phyloP scores from a whole-genome alignment of 2,329 filamentous ascomycete genomes.

The Ceratocystis cacaofunesta region DNA sequence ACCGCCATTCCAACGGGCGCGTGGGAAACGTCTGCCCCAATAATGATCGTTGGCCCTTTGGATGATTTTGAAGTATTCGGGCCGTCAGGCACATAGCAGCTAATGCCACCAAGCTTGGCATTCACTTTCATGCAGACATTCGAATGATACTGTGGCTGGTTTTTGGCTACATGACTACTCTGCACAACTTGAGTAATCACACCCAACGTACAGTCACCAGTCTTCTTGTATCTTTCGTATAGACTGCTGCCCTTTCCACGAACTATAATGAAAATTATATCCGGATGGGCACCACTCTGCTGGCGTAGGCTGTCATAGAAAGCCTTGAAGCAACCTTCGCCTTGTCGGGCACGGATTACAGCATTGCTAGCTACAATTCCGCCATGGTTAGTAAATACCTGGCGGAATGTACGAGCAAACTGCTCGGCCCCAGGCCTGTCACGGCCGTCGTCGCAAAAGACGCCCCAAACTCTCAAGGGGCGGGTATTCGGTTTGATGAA shows the following conservation, averaged over 20 bases:
- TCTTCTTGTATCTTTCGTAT: slow-evolving; percentile 87
- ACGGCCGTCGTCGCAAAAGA: slow-evolving; percentile 37
- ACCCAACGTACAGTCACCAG: slow-evolving; percentile 71
- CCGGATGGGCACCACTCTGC: not conserved
- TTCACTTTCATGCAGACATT: slow-evolving; percentile 98
- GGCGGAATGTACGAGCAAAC: slow-evolving; percentile 30
- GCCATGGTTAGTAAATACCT: slow-evolving; percentile 35
- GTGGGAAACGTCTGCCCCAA: slow-evolving; percentile 87
- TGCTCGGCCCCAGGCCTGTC: slow-evolving; percentile 24
- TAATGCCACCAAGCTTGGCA: slow-evolving; percentile 79
- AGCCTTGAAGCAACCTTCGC: not conserved
- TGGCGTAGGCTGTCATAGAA: not conserved
- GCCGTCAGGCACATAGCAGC: slow-evolving; percentile 32
- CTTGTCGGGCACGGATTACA: slow-evolving; percentile 22
- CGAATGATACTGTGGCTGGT: slow-evolving; percentile 63
- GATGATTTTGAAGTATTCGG: slow-evolving; percentile 15
- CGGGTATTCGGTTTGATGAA: slow-evolving; percentile 52
- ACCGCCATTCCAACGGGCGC: slow-evolving; percentile 49
- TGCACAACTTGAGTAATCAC: slow-evolving; percentile 74
- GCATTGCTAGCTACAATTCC: slow-evolving; percentile 29
- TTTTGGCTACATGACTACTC: slow-evolving; percentile 56
- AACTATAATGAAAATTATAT: slow-evolving; percentile 23
- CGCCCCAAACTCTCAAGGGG: slow-evolving; percentile 57
- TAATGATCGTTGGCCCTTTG: slow-evolving; percentile 49
- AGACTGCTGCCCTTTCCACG: slow-evolving; percentile 34